Evolutionary conservation across 345 rosid species (phyloP).

Genomic region (Leavenworthia alabamica): DNA sequence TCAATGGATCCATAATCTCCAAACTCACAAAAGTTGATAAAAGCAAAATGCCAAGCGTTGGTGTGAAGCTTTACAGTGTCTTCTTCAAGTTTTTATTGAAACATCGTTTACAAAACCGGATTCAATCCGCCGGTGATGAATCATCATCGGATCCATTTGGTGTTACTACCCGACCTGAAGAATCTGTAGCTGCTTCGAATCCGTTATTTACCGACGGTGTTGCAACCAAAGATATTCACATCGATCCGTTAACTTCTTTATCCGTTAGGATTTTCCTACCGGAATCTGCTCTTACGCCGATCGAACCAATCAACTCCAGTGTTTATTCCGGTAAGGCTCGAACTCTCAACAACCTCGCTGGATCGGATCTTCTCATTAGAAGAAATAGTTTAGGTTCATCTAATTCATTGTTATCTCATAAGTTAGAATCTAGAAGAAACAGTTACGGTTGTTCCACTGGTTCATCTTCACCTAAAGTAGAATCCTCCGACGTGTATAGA

Average conservation of each 20-base stretch:
- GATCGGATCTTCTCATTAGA: conserved; percentile 35
- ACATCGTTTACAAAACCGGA: conserved; percentile 75
- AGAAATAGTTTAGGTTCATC: conserved; percentile 51
- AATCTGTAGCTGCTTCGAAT: conserved; percentile 59
- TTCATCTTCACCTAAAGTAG: conserved; percentile 32
- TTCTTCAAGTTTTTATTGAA: conserved; percentile 89
- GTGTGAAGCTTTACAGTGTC: conserved; percentile 77
- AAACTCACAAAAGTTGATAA: neutral
- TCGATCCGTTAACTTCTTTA: conserved; percentile 77
- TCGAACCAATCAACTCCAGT: conserved; percentile 36
- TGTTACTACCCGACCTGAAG: conserved; percentile 75
- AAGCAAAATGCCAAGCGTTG: conserved; percentile 71
- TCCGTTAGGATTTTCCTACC: conserved; percentile 87
- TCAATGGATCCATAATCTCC: conserved; percentile 21
- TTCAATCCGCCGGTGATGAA: conserved; percentile 40
- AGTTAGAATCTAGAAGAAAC: conserved; percentile 37
- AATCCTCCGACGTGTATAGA: conserved; percentile 53
- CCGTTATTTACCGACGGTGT: conserved; percentile 86
- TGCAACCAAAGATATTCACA: conserved; percentile 92
- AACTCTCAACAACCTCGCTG: conserved; percentile 11
- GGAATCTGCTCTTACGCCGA: conserved; percentile 63
- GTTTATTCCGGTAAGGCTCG: conserved; percentile 27
- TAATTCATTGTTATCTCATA: conserved; percentile 11
- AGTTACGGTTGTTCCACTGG: conserved; percentile 45
- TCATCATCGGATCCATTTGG: conserved; percentile 51